Evolutionary conservation across 306 rosid species (phyloP).

Genomic region (Prunus mongolica): DNA sequence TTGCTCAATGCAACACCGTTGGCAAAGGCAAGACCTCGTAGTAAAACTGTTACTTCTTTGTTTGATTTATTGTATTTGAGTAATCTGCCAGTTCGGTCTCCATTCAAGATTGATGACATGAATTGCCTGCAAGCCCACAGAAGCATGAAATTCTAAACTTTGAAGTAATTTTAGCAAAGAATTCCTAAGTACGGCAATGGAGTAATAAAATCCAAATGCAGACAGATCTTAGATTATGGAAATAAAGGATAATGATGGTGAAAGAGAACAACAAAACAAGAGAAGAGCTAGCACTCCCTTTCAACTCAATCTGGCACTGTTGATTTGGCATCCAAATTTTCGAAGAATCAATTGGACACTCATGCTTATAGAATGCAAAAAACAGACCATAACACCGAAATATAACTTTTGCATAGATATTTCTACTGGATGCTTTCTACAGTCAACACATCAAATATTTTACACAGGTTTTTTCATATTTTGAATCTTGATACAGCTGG

Average conservation of each 20-base stretch:
- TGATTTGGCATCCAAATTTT: not conserved
- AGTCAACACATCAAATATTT: not conserved
- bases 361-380: not conserved
- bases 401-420: not conserved
- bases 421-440: no score
- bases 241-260: not conserved
- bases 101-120: conserved; percentile 49
- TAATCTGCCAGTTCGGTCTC: conserved; percentile 76
- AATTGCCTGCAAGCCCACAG: conserved; percentile 60
- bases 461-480: not conserved
- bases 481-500: not conserved
- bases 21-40: conserved; percentile 62
- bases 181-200: no score
- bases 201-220: not conserved
- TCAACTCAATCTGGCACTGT: not conserved
- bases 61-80: conserved; percentile 56
- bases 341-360: not conserved
- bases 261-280: not conserved
- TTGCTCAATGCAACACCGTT: conserved; percentile 81
- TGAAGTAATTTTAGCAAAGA: not conserved
- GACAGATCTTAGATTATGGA: not conserved
- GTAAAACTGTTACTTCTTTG: conserved; percentile 62
- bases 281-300: not conserved
- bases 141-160: not conserved
- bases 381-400: not conserved